These are phyloP conservation scores for Camellia sinensis DNA, from an alignment of 148 eudicot species.

Conservation along the genomic window DNA sequence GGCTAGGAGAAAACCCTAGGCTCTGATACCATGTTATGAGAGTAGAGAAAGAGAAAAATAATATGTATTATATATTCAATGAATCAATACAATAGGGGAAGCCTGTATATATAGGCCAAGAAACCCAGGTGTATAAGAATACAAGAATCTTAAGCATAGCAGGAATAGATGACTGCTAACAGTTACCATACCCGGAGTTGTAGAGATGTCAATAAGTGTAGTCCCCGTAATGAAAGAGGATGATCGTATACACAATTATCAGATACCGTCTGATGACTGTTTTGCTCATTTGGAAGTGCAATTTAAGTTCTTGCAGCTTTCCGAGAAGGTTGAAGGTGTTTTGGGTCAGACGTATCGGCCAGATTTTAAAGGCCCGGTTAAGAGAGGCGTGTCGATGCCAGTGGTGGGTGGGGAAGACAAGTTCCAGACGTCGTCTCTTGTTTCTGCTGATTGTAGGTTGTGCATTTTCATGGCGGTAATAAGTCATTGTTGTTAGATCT, in stretches of 20 bases:
- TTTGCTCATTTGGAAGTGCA: conserved; percentile 35
- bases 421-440: conserved; percentile 25
- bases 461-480: conserved; percentile 19
- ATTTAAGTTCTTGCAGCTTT: conserved; percentile 22
- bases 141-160: too few species aligned
- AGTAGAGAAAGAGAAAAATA: too few species aligned
- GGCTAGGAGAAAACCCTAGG: too few species aligned
- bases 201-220: conserved; percentile 20
- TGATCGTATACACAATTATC: conserved; percentile 24
- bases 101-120: too few species aligned
- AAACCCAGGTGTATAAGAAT: too few species aligned
- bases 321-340: conserved; percentile 28
- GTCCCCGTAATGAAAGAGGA: conserved; percentile 33
- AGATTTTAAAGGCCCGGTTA: conserved; percentile 25
- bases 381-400: conserved; percentile 37
- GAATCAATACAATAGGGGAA: too few species aligned
- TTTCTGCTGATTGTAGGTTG: conserved; percentile 19
- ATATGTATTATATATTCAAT: too few species aligned
- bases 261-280: conserved; percentile 25
- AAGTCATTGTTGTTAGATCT: conserved; percentile 14
- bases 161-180: too few species aligned
- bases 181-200: not conserved
- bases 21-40: too few species aligned
- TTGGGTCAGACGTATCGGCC: conserved; percentile 31
- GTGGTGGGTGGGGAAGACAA: conserved; percentile 36